phyloP scores from a whole-genome alignment of 1,284 basidiomycete genomes.

The Trichosporon sp. region DNA sequence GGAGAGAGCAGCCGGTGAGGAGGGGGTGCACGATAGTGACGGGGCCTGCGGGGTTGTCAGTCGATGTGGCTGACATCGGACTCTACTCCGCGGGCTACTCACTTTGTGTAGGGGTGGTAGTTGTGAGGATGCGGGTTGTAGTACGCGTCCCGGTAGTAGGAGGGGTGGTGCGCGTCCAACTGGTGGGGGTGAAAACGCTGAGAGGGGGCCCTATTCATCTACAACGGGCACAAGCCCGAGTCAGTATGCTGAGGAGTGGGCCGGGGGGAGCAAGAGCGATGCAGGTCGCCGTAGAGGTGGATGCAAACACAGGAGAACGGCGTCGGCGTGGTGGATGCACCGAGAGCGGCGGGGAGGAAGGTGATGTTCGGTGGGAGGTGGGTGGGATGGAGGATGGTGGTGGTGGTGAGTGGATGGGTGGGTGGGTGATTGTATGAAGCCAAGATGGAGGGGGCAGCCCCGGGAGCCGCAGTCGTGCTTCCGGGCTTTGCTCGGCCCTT shows the following conservation, averaged over 20 bases:
- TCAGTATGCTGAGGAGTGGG: background rate
- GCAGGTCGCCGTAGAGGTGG: background rate
- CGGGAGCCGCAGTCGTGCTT: background rate
- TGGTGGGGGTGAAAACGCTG: conserved; percentile 3
- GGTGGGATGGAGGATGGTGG: conserved; percentile 1
- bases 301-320: background rate
- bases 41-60: background rate
- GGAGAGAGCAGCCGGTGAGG: conserved; percentile 3
- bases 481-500: conserved; percentile 3
- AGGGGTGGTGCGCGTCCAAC: background rate
- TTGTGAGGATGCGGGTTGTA: background rate
- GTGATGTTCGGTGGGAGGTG: background rate
- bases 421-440: conserved; percentile 6
- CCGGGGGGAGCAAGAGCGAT: background rate
- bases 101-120: conserved; percentile 10
- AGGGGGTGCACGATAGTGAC: conserved; percentile 2
- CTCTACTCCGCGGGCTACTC: background rate
- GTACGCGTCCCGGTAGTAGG: background rate
- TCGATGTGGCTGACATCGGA: background rate
- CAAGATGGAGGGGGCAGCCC: background rate
- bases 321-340: background rate
- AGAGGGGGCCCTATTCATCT: conserved; percentile 4
- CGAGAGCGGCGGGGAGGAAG: background rate
- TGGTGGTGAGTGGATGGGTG: conserved; percentile 6
- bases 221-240: conserved; percentile 4